Base-by-base conservation (phyloP, 371 early-diverging fungal species). In the Zychaea mexicana region DNA sequence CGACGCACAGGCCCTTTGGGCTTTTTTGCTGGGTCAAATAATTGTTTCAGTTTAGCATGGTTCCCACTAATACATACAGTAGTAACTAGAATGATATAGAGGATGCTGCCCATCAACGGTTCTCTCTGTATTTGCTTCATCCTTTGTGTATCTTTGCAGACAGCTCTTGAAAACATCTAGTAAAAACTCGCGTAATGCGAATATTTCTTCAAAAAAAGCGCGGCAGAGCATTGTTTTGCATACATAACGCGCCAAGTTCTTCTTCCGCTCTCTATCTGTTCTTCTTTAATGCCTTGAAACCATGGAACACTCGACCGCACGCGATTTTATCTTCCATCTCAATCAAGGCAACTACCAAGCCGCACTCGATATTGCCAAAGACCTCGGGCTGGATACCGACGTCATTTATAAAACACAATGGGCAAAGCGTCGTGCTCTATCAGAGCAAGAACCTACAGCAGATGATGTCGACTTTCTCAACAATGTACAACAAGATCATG, bases 381-480 rank as follows among this genome's bases (percentile, higher is more conserved):
- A 82, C 10, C 76, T 84, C 31, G 64, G 80, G 2, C 62, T 93
- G 10, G 79, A 85, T 61, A 84, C 82, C 21, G 90, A 91, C 58
- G 62, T 81, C 2, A 70, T 90, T 12, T 87, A 86, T 61, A 87
- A 92, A 69, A 73, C 86, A 4, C 88, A 84, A 65, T 92, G 89
- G 89, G 21, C 32, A 9, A 38, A 52, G 45, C 28, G 38, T 66
- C n/a, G n/a, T n/a, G n/a, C n/a, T n/a, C n/a, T n/a, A n/a, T 67
- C 26, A 57, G 60, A 1, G 69, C 21, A 39, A 28, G 27, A 46
- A 73, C 66, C 5, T 76, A 84, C 21, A 47, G 64, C 0, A 1
- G 67, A 75, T 22, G 79, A 87, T 65, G 59, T 81, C 4, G 77
- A 85, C 8, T 56, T 85, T 9, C 70, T 93, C 17, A 69, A 73